Evolutionary conservation across 257 asterid species (phyloP).

Genomic region (Cordia subcordata): DNA sequence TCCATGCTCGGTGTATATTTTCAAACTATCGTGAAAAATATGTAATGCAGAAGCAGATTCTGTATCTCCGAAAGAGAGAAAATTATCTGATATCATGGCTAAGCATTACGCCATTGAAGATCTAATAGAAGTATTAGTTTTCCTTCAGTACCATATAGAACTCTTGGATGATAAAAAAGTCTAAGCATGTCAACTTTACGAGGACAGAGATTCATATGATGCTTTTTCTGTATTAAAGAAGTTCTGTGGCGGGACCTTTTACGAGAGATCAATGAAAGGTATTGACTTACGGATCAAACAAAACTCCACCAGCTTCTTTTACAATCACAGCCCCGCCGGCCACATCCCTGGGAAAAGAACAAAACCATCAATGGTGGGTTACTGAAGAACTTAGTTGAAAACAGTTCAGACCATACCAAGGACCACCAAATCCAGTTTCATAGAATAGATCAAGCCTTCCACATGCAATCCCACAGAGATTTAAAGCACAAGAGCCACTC

Average conservation of each 20-base stretch:
- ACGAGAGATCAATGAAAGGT: background rate
- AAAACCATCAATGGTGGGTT: slow-evolving; percentile 8
- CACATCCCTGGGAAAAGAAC: slow-evolving; percentile 55
- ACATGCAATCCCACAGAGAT: slow-evolving; percentile 85
- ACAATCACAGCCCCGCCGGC: slow-evolving; percentile 87
- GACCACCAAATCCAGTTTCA: slow-evolving; percentile 79
- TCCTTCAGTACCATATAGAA: too few species aligned
- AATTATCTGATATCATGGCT: too few species aligned
- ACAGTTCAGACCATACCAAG: slow-evolving; percentile 42
- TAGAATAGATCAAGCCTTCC: slow-evolving; percentile 85
- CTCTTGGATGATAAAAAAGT: too few species aligned
- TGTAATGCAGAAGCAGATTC: background rate
- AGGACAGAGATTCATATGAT: too few species aligned
- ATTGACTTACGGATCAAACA: slow-evolving; percentile 77
- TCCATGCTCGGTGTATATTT: background rate
- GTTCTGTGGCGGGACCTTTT: background rate
- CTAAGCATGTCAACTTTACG: too few species aligned
- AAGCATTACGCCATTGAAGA: too few species aligned
- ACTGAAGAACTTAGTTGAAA: slow-evolving; percentile 5
- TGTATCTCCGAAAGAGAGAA: too few species aligned
- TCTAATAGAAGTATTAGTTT: too few species aligned
- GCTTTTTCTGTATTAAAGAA: background rate
- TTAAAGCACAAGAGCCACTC: slow-evolving; percentile 87
- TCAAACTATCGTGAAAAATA: background rate
- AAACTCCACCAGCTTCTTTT: slow-evolving; percentile 75